A percentile compares a stretch with the other conserved stretches of the same genome.
Conservation (phyloP, 2,329 filamentous ascomycete species). For the Didymellaceae sp. region DNA sequence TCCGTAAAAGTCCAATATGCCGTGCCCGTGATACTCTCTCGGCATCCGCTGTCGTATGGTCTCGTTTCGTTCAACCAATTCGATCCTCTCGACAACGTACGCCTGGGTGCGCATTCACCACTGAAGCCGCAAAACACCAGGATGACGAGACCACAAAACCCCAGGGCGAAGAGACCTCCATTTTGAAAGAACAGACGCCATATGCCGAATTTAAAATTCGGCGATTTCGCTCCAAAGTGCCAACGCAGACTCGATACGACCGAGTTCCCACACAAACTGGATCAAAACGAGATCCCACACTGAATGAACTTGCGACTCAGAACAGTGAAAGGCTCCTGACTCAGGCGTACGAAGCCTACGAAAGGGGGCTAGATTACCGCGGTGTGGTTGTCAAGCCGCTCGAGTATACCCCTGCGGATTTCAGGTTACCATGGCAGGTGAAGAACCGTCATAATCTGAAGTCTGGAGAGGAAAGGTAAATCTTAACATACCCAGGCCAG, state of each 20-base stretch:
- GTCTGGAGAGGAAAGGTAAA: conserved; percentile 20
- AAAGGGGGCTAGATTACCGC: conserved; percentile 23
- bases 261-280: too few species aligned
- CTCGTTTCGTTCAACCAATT: conserved; percentile 38
- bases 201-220: too few species aligned
- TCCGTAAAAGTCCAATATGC: conserved; percentile 35
- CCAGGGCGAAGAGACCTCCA: neutral
- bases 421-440: conserved; percentile 26
- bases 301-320: too few species aligned
- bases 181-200: too few species aligned
- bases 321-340: conserved; percentile 13
- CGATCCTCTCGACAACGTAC: conserved; percentile 19
- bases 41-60: conserved; percentile 41
- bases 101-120: conserved; percentile 27
- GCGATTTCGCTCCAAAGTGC: too few species aligned
- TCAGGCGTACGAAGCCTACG: conserved; percentile 15
- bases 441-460: neutral
- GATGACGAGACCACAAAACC: neutral
- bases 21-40: conserved; percentile 42
- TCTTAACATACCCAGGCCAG: neutral
- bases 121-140: conserved; percentile 5
- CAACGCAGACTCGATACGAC: too few species aligned
- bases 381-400: conserved; percentile 24
- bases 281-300: too few species aligned
- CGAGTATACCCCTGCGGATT: neutral